Base-by-base conservation (phyloP, 225 moss, liverwort and hornwort species). In the Rhytidiadelphus loreus region DNA sequence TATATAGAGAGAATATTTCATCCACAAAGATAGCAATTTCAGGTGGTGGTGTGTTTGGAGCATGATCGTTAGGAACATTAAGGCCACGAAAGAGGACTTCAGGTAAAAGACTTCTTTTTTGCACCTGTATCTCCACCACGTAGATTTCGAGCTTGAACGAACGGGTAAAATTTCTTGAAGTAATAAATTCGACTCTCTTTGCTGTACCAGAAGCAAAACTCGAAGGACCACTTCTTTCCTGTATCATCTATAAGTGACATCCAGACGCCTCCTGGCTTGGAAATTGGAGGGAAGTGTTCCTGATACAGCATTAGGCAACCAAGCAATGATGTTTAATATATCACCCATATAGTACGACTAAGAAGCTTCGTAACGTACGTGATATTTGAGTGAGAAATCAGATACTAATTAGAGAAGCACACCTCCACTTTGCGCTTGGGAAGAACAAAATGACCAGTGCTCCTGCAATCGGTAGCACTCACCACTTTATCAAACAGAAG, bases 391-490 rank as follows among this genome's bases (percentile, higher is more conserved):
- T 44, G 33, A 57, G 50, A 81, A 85, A 85, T 80, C 39, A 50
- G 69, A 68, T 78, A 33, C 81, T 43, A 37, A 41, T 80, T 77
- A 32, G 82, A 73, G 66, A 85, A 75, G 61, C 68, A 91, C 52
- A 95, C 98, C 98, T 98, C 98, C 60, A 97, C 98, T 93, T 97
- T 97, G 75, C 97, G 96, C 90, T 98, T 98, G 52, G 98, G 98
- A 92, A 98, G 98, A 86, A 98, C 98, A 90, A 98, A 97, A 88
- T 97, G 94, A 61, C 98, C 98, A 72, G 95, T 98, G 89, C 96
- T 95, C 81, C 98, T 95, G 61, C 97, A 97, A 91, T 98, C 97
- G 85, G 97, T 98, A 73, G 96, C 95, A 94, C 98, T 98, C 79
- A 95, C 94, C 91, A 98, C 96, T 92, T 98, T 98, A 92, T 98